Percentiles rank a stretch among this genome's conserved stretches.
These are phyloP conservation scores for Kwoniella dejecticola DNA, from an alignment of 768 basidiomycete species.

Conservation along the genomic window DNA sequence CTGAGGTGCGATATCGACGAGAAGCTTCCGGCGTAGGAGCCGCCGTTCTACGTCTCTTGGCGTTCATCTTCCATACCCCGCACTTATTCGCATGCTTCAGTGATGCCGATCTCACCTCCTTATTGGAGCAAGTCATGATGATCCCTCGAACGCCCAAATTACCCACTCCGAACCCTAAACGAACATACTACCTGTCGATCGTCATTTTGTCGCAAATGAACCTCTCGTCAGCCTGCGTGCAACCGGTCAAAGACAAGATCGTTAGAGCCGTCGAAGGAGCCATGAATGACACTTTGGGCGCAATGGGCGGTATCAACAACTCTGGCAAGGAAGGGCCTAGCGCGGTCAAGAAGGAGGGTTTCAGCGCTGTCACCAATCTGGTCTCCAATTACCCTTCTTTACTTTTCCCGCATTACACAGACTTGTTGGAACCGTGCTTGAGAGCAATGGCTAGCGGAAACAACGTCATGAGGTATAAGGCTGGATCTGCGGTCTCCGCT, in stretches of 20 bases:
- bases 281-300: slow-evolving; percentile 33
- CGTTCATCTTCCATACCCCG: slow-evolving; percentile 32
- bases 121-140: slow-evolving; percentile 42
- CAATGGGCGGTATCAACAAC: slow-evolving; percentile 16
- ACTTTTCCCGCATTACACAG: slow-evolving; percentile 43
- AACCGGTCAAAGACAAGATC: slow-evolving; percentile 46
- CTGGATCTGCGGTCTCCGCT: slow-evolving; percentile 35
- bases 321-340: slow-evolving; percentile 37
- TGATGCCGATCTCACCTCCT: slow-evolving; percentile 42
- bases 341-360: slow-evolving; percentile 42
- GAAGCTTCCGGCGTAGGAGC: slow-evolving; percentile 50
- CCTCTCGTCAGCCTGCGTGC: slow-evolving; percentile 37
- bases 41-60: slow-evolving; percentile 43
- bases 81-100: slow-evolving; percentile 43
- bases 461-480: slow-evolving; percentile 35
- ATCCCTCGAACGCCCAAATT: slow-evolving; percentile 51
- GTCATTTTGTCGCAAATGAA: slow-evolving; percentile 42
- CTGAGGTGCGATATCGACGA: slow-evolving; percentile 51
- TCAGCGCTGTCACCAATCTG: slow-evolving; percentile 39
- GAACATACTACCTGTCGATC: slow-evolving; percentile 48
- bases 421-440: slow-evolving; percentile 40
- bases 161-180: slow-evolving; percentile 52
- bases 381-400: slow-evolving; percentile 43
- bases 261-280: slow-evolving; percentile 40
- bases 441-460: slow-evolving; percentile 21